A percentile compares a stretch with the other conserved stretches of the same genome.
phyloP scores from a whole-genome alignment of 176 grass and related monocot species.

The Saccharum officinarum region DNA sequence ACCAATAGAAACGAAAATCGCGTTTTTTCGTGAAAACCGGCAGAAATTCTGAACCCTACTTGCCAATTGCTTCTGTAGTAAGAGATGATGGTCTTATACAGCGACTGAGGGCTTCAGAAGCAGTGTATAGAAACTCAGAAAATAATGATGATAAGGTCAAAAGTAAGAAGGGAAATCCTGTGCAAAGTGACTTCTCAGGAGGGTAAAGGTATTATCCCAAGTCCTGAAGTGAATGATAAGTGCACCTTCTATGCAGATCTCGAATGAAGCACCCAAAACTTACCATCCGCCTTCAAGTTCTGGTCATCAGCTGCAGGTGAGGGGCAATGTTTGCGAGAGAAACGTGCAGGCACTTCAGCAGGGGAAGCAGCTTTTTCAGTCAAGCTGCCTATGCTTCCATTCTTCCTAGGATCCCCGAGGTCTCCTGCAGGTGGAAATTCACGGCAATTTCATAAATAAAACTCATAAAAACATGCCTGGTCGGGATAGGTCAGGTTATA shows the following conservation, averaged over 20 bases:
- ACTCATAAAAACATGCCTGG: conserved; percentile 28
- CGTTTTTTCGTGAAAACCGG: too few species aligned
- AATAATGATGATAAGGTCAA: too few species aligned
- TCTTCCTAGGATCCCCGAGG: background rate
- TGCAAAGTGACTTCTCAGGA: background rate
- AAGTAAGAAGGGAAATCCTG: too few species aligned
- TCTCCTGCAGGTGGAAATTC: conserved; percentile 39
- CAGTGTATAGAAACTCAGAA: too few species aligned
- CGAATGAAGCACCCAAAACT: background rate
- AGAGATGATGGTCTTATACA: too few species aligned
- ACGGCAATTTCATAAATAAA: conserved; percentile 35
- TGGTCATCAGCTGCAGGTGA: background rate
- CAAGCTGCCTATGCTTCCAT: background rate
- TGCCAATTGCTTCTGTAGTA: too few species aligned
- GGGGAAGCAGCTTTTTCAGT: background rate
- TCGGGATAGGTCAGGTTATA: background rate
- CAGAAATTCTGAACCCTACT: too few species aligned
- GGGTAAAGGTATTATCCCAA: conserved; percentile 17
- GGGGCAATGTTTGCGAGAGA: background rate
- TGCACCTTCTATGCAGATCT: background rate
- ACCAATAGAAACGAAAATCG: too few species aligned
- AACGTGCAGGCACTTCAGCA: background rate
- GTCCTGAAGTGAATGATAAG: background rate
- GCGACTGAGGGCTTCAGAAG: too few species aligned
- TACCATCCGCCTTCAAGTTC: background rate